A percentile compares a stretch with the other conserved stretches of the same genome.
These are phyloP conservation scores for Metschnikowia kunwiensis DNA, from an alignment of 805 yeast species.

Conservation along the genomic window DNA sequence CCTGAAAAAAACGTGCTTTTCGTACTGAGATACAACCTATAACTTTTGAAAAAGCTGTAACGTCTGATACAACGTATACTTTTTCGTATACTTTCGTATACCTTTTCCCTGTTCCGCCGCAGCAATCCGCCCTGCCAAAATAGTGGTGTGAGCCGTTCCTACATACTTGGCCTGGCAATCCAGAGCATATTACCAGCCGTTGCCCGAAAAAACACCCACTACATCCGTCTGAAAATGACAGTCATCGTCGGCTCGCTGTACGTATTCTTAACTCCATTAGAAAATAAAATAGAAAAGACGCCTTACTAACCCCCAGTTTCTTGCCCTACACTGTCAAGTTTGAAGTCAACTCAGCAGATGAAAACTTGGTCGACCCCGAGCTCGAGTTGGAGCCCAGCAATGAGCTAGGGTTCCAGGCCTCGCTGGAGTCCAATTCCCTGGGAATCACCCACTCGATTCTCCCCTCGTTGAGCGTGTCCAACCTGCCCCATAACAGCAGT, in stretches of 20 bases:
- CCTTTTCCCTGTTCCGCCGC: too few species aligned
- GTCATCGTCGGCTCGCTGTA: conserved; percentile 68
- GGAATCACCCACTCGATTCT: conserved; percentile 26
- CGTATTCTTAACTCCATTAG: conserved; percentile 27
- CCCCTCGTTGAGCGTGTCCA: conserved; percentile 39
- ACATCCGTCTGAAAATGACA: conserved; percentile 46
- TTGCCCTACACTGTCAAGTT: conserved; percentile 75
- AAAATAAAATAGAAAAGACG: background rate
- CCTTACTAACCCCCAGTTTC: conserved; percentile 37
- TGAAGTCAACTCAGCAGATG: conserved; percentile 33
- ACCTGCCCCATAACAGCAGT: conserved; percentile 15
- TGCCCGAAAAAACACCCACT: background rate
- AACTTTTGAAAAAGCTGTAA: too few species aligned
- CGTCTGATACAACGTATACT: too few species aligned
- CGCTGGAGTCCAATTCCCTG: conserved; percentile 7
- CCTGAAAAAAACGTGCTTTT: too few species aligned
- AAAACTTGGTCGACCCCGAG: conserved; percentile 9
- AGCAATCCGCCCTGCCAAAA: too few species aligned
- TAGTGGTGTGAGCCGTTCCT: conserved; percentile 10
- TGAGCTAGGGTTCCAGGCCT: conserved; percentile 1
- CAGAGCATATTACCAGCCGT: too few species aligned
- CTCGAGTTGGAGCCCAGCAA: conserved; percentile 6
- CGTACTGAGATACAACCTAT: too few species aligned
- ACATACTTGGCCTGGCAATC: conserved; percentile 9
- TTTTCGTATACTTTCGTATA: too few species aligned